phyloP scores from a whole-genome alignment of 176 grass and related monocot species.

The Bromus sterilis region DNA sequence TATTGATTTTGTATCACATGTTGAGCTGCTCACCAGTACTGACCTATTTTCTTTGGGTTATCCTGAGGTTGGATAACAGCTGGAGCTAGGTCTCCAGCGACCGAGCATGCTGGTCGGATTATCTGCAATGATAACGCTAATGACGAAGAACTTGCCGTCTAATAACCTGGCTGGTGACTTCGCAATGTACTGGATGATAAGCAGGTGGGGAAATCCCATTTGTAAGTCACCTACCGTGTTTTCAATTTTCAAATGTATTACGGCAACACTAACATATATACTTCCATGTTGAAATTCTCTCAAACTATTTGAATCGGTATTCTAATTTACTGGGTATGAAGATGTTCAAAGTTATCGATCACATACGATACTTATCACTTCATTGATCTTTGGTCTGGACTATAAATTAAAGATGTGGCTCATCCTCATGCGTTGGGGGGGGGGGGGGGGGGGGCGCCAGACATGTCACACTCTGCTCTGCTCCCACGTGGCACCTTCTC shows the following conservation, averaged over 20 bases:
- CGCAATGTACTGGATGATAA: background rate
- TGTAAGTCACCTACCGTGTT: background rate
- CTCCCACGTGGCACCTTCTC: no score
- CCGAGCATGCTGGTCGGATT: constrained; percentile 10
- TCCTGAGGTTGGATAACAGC: background rate
- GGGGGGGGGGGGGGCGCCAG: no score
- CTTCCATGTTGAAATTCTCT: background rate
- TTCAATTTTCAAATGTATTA: background rate
- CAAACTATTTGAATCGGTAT: background rate
- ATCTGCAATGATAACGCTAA: constrained; percentile 27
- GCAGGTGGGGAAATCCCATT: background rate
- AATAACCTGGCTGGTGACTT: background rate
- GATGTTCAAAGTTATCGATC: no score
- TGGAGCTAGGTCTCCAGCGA: constrained; percentile 9
- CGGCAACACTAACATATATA: background rate
- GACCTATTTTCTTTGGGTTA: constrained; percentile 14
- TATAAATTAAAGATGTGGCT: no score
- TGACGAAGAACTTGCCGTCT: background rate
- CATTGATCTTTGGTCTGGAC: background rate
- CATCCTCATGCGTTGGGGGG: no score
- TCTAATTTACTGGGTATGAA: background rate
- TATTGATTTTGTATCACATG: background rate
- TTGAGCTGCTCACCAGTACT: background rate
- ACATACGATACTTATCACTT: background rate
- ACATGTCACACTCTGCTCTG: no score